phyloP scores from a whole-genome alignment of 345 rosid genomes.

The Passiflora organensis region DNA sequence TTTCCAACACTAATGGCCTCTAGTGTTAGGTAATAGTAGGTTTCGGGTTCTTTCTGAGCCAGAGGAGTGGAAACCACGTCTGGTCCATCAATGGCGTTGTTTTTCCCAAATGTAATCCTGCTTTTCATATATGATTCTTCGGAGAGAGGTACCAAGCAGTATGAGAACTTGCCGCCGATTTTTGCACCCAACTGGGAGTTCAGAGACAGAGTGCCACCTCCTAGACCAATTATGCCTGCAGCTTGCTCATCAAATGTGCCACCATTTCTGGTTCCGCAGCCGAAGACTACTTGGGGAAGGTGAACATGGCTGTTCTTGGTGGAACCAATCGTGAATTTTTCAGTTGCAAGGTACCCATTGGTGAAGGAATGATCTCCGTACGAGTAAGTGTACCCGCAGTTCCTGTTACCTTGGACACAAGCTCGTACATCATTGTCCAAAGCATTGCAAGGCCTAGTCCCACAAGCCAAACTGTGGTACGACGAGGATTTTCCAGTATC shows the following conservation, averaged over 20 bases:
- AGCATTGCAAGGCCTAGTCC: constrained; percentile 25
- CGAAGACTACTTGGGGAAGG: constrained; percentile 26
- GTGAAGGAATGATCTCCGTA: constrained; percentile 43
- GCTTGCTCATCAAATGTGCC: constrained; percentile 43
- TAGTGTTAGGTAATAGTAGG: constrained; percentile 45
- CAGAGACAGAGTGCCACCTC: constrained; percentile 51
- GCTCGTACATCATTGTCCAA: constrained; percentile 15
- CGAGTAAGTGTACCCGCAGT: constrained; percentile 38
- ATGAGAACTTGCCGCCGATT: constrained; percentile 43
- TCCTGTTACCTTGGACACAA: constrained; percentile 18
- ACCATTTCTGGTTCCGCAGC: constrained; percentile 47
- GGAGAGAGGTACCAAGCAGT: constrained; percentile 45
- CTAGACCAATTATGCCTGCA: constrained; percentile 59
- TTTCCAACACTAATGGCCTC: constrained; percentile 56
- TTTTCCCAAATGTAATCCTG: constrained; percentile 42
- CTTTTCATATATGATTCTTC: constrained; percentile 23
- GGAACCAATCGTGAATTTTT: constrained; percentile 31
- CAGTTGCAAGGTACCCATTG: constrained; percentile 40
- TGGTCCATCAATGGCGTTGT: constrained; percentile 13
- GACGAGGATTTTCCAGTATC: constrained; percentile 48
- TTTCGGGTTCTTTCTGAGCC: constrained; percentile 20
- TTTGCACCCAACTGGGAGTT: constrained; percentile 36
- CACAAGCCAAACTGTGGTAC: constrained; percentile 29
- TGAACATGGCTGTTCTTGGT: constrained; percentile 15
- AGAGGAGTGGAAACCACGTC: constrained; percentile 37